These are phyloP conservation scores for Cryptococcus wingfieldii DNA, from an alignment of 1,284 basidiomycete species.

Conservation along the genomic window DNA sequence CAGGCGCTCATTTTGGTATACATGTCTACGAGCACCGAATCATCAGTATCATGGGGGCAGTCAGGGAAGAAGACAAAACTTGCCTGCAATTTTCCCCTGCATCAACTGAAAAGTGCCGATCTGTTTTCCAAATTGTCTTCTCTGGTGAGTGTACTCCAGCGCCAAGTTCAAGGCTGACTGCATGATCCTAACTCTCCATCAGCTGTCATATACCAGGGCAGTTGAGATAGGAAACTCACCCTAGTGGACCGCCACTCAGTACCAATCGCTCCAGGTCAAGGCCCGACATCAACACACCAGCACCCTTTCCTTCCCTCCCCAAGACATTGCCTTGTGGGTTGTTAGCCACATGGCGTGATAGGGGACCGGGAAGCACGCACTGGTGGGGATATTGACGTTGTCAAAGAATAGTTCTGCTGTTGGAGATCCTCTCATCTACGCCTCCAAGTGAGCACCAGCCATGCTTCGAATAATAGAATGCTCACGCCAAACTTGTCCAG, in stretches of 20 bases:
- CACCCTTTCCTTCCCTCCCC: constrained; percentile 73
- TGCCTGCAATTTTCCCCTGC: constrained; percentile 66
- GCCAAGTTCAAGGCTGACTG: constrained; percentile 89
- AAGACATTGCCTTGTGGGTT: constrained; percentile 68
- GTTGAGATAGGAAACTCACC: constrained; percentile 32
- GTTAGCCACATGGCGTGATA: neutral
- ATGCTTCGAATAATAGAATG: neutral
- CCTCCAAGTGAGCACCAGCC: neutral
- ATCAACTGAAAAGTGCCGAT: constrained; percentile 92
- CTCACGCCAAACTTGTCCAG: constrained; percentile 81
- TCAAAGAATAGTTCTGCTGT: constrained; percentile 93
- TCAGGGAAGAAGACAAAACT: constrained; percentile 4
- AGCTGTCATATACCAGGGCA: neutral
- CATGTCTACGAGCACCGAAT: constrained; percentile 61
- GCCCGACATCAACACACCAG: constrained; percentile 86
- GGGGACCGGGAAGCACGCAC: constrained; percentile 47
- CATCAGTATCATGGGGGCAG: neutral
- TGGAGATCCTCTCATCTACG: constrained; percentile 81
- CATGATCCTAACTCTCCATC: constrained; percentile 66
- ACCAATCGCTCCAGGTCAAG: constrained; percentile 89
- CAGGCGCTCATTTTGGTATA: constrained; percentile 88
- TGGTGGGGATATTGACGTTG: constrained; percentile 78
- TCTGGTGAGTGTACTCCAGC: constrained; percentile 81
- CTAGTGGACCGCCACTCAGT: constrained; percentile 75
- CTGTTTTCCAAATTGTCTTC: constrained; percentile 81